Base-by-base conservation (phyloP, 306 rosid genomes). In the Gastrolobium villosum region DNA sequence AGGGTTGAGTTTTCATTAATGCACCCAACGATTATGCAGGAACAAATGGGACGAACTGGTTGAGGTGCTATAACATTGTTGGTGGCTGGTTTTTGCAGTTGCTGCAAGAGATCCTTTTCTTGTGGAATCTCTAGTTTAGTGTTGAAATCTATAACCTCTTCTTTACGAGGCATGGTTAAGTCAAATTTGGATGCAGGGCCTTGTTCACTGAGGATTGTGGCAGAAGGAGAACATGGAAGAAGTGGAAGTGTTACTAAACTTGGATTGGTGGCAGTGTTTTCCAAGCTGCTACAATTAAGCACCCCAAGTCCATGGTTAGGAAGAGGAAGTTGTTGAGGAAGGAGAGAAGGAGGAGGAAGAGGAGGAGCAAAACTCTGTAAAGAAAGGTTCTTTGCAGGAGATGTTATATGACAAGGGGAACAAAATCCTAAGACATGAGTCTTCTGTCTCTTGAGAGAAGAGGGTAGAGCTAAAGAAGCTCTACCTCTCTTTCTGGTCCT, bases 401-500 rank as follows among this genome's bases (percentile, higher is more conserved):
- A 82, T 7, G 87, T 71, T 0, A 83, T 77, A 70, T 87, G 89
- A 64, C 78, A 85, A 45, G 94, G 82, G 48, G 90, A 84, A 64
- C 90, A 83, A 63, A 84, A 76, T 26, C 86, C 89, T 3, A 87
- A 14, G 14, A 87, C 70, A 26, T 80, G 87, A 4, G 86, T 66
- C 60, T 81, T 91, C 4, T 83, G 88, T 78, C 96, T 89, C 49
- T 82, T 95, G 75, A 88, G 76, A 31, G 86, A 72, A 11, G 82
- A 53, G 1, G 91, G 86, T 7, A 89, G 89, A 7, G 93, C 64
- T 2, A 89, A 11, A 9, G 87, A 80, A 32, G 89, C 41, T 69
- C 99, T 79, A 3, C 93, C 88, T 74, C 99, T 81, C 79, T 93
- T 95, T 35, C 98, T 80, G 10, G 94, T 90, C 35, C 99, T 86